These are phyloP conservation scores for Cryptosporidium sp. DNA, from an alignment of 169 alveolate species.

Conservation along the genomic window DNA sequence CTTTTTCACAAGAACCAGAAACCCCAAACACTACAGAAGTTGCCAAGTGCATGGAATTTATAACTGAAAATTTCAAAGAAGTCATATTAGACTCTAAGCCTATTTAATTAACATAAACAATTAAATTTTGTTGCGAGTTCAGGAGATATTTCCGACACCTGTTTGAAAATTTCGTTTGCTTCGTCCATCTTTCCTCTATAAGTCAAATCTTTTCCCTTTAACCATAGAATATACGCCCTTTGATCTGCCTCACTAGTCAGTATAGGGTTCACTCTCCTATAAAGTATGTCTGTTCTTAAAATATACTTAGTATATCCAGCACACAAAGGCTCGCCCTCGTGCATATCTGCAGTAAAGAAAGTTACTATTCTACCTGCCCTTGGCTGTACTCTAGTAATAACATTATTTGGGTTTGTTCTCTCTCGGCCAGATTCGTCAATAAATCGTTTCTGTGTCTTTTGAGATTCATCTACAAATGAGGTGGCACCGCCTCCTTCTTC, in stretches of 20 bases:
- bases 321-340: constrained; percentile 78
- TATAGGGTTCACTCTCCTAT: constrained; percentile 70
- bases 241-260: constrained; percentile 35
- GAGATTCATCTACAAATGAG: constrained; percentile 21
- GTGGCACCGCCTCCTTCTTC: constrained; percentile 70
- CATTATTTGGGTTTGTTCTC: constrained; percentile 35
- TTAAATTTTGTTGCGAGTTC: constrained; percentile 56
- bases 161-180: constrained; percentile 35
- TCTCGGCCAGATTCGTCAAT: constrained; percentile 56
- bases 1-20: constrained; percentile 32
- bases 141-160: constrained; percentile 54
- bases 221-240: constrained; percentile 57
- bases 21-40: background rate
- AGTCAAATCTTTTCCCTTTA: constrained; percentile 36
- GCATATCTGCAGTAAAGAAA: constrained; percentile 77
- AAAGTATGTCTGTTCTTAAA: constrained; percentile 80
- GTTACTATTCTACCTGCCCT: constrained; percentile 49
- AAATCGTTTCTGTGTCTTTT: constrained; percentile 23
- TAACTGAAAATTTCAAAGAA: background rate
- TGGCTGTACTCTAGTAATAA: constrained; percentile 55
- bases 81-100: background rate
- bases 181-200: constrained; percentile 35
- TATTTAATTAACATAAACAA: background rate
- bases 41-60: constrained; percentile 25
- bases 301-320: constrained; percentile 78